Base-by-base conservation (phyloP, 768 basidiomycete species). In the Brasilioporus rufonigricans region DNA sequence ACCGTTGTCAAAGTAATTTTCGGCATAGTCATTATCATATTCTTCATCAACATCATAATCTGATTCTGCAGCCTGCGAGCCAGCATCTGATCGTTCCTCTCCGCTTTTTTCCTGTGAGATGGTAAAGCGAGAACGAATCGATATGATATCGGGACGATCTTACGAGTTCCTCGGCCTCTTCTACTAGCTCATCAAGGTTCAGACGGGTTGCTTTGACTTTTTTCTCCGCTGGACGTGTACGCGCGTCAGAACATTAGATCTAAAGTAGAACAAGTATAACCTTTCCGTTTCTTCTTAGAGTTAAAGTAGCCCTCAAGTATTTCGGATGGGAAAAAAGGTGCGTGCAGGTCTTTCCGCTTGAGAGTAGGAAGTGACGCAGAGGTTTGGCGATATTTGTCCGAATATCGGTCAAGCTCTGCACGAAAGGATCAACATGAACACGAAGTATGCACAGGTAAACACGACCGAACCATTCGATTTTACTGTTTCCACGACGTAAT, bases 41-140 rank as follows among this genome's bases (percentile, higher is more conserved):
- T 92, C 91, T 68, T 95, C 92, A 31, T 92, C 88, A 21, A 89
- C 88, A 59, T 92, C 91, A 64, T 92, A 92, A 68, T 93, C 90
- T 24, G 82, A 84, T 38, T 84, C 83, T 8, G 71, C 79, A 29
- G 70, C 80, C 61, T 87, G 84, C 12, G 87, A 89, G 21, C 82
- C 87, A 24, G 70, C 78, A 16, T 88, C 83, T 29, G 87, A 89
- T 4, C 76, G 75, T 53, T 91, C 89, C 7, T 86, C 84, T 23
- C 79, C 80, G 1, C 86, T 87, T 61, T 89, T 87, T 60, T 86
- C 86, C 83, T 89, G 45, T n/a, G n/a, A n/a, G 1, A 23, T 32
- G 24, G 32, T 31, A 2, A 7, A 11, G 18, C 50, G 24, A 60
- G 55, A 29, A 38, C 11, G 29, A 12, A 29, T 45, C 14, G 0